Evolutionary conservation across 2,329 filamentous ascomycete genomes (phyloP).

Genomic region (Diaporthe longicolla): DNA sequence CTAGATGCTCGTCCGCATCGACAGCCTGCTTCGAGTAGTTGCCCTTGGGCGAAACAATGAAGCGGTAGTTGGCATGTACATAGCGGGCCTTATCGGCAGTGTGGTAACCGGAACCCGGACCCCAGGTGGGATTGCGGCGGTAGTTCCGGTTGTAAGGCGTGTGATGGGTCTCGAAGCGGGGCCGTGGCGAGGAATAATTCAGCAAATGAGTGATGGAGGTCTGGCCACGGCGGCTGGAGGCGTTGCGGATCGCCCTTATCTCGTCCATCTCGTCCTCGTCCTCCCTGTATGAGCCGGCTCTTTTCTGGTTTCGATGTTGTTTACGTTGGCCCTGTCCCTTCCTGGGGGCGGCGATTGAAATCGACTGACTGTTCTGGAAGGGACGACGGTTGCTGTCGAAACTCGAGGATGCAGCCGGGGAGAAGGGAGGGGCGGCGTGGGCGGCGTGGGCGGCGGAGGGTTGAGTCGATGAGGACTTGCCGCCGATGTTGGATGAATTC

Average conservation of each 20-base stretch:
- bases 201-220: conserved; percentile 97
- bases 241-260: conserved; percentile 71
- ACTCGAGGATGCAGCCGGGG: conserved; percentile 59
- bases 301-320: conserved; percentile 86
- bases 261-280: conserved; percentile 93
- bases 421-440: conserved; percentile 57
- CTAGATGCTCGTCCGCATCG: conserved; percentile 89
- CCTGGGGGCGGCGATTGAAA: conserved; percentile 67
- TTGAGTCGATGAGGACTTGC: conserved; percentile 64
- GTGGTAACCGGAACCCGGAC: conserved; percentile 89
- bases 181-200: conserved; percentile 87
- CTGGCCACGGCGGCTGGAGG: conserved; percentile 85
- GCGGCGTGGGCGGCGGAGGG: conserved; percentile 58
- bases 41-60: conserved; percentile 88
- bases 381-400: conserved; percentile 67
- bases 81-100: conserved; percentile 91
- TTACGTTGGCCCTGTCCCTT: conserved; percentile 83
- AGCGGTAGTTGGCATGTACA: conserved; percentile 96
- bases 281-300: conserved; percentile 69
- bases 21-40: conserved; percentile 85
- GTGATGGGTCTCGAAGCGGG: conserved; percentile 70
- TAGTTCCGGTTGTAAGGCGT: conserved; percentile 68
- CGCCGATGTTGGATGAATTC: conserved; percentile 58
- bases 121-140: conserved; percentile 84
- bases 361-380: conserved; percentile 53